Percentiles rank a stretch among this genome's conserved stretches.
Evolutionary conservation across 2,329 filamentous ascomycete species (phyloP).

Genomic region (Aspergillus fischeri): DNA sequence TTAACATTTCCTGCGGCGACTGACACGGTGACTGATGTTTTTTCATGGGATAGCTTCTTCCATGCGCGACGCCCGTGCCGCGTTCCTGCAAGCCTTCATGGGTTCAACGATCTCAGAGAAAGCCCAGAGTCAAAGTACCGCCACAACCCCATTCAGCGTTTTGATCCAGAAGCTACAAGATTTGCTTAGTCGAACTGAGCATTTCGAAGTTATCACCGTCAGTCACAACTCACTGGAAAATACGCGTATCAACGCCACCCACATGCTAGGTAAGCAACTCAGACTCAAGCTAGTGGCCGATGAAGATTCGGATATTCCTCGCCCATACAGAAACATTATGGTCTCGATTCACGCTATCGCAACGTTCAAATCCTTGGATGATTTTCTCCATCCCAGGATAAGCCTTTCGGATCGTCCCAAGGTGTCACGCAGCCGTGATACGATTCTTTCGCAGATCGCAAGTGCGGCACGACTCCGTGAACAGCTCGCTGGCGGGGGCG

Average conservation of each 20-base stretch:
- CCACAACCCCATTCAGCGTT: slow-evolving; percentile 81
- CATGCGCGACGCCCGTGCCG: slow-evolving; percentile 61
- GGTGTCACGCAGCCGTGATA: slow-evolving; percentile 54
- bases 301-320: slow-evolving; percentile 80
- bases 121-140: slow-evolving; percentile 60
- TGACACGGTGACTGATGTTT: background rate
- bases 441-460: slow-evolving; percentile 68
- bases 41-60: slow-evolving; percentile 12
- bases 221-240: slow-evolving; percentile 89
- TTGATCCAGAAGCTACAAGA: slow-evolving; percentile 94
- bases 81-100: slow-evolving; percentile 93
- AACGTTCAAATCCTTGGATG: slow-evolving; percentile 93
- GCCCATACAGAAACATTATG: slow-evolving; percentile 88
- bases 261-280: slow-evolving; percentile 95
- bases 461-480: slow-evolving; percentile 63
- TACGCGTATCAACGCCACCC: slow-evolving; percentile 83
- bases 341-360: slow-evolving; percentile 98
- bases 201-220: slow-evolving; percentile 96
- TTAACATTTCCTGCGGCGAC: background rate
- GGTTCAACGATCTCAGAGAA: slow-evolving; percentile 59
- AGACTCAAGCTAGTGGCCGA: slow-evolving; percentile 84
- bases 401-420: slow-evolving; percentile 71
- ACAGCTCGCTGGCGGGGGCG: slow-evolving; percentile 33
- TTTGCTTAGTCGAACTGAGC: slow-evolving; percentile 89
- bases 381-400: slow-evolving; percentile 89